A percentile compares a stretch with the other conserved stretches of the same genome.
Evolutionary conservation across 1,284 basidiomycete species (phyloP).

Genomic region (Cerrena zonata): DNA sequence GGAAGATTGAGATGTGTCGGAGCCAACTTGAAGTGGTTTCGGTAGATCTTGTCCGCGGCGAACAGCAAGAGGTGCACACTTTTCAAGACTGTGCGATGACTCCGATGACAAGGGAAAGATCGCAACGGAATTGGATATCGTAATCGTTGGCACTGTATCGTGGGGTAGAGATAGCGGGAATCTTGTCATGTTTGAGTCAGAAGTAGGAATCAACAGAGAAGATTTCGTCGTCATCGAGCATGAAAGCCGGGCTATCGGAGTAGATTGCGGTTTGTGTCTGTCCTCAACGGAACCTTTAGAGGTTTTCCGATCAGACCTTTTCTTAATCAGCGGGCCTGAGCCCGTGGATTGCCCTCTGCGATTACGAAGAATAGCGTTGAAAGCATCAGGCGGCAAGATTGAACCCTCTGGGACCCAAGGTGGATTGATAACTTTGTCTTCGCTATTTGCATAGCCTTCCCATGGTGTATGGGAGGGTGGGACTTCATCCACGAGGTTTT

Average conservation of each 20-base stretch:
- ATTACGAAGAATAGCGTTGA: conserved; percentile 28
- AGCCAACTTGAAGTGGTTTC: conserved; percentile 35
- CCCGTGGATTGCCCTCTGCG: conserved; percentile 9
- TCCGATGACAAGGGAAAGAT: conserved; percentile 42
- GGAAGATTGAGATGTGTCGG: conserved; percentile 14
- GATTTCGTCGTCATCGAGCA: conserved; percentile 6
- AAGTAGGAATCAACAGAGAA: neutral
- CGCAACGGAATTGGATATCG: conserved; percentile 47
- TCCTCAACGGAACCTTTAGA: neutral
- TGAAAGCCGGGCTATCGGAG: neutral
- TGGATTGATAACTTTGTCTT: conserved; percentile 10
- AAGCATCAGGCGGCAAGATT: conserved; percentile 37
- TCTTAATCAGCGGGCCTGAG: neutral
- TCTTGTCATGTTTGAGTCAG: neutral
- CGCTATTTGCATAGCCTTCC: conserved; percentile 31
- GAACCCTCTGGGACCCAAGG: conserved; percentile 52
- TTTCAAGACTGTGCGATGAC: conserved; percentile 27
- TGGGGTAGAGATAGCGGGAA: neutral
- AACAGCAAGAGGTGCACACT: conserved; percentile 36
- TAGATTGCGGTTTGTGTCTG: neutral
- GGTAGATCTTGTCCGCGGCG: conserved; percentile 48
- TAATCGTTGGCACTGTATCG: conserved; percentile 36
- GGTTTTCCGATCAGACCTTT: too few relatives aligned
- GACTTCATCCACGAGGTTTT: conserved; percentile 25
- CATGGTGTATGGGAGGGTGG: conserved; percentile 44